Evolutionary conservation across 2,329 filamentous ascomycete species (phyloP).

Genomic region (Davidsoniella australis): DNA sequence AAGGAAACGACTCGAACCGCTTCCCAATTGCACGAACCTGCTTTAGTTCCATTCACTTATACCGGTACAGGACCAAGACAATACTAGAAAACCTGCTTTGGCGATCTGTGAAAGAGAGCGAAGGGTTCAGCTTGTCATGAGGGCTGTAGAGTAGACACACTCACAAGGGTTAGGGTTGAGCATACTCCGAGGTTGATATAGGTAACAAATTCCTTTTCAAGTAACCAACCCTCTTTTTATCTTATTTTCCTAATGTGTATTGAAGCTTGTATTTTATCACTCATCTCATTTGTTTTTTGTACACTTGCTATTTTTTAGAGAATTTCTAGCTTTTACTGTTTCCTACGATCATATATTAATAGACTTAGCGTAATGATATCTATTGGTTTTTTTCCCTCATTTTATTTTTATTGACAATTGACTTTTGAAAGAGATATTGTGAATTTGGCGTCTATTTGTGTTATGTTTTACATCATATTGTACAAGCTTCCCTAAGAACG

Average conservation of each 20-base stretch:
- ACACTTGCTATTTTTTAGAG: too few relatives aligned
- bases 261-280: neutral
- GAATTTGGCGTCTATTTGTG: neutral
- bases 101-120: conserved; percentile 75
- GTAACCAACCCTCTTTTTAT: too few relatives aligned
- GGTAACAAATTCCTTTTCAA: too few relatives aligned
- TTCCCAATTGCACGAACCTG: conserved; percentile 81
- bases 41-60: conserved; percentile 72
- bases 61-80: conserved; percentile 49
- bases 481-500: conserved; percentile 27
- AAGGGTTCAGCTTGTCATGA: conserved; percentile 54
- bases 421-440: too few relatives aligned
- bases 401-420: too few relatives aligned
- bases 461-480: conserved; percentile 5
- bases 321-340: too few relatives aligned
- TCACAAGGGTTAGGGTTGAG: too few relatives aligned
- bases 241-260: neutral
- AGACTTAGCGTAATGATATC: too few relatives aligned
- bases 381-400: too few relatives aligned
- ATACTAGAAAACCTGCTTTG: conserved; percentile 58
- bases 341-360: too few relatives aligned
- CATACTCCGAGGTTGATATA: too few relatives aligned
- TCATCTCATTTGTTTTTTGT: neutral
- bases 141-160: too few relatives aligned
- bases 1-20: conserved; percentile 55